phyloP scores from a whole-genome alignment of 2,329 filamentous ascomycete genomes.

The Colletotrichum trifolii region DNA sequence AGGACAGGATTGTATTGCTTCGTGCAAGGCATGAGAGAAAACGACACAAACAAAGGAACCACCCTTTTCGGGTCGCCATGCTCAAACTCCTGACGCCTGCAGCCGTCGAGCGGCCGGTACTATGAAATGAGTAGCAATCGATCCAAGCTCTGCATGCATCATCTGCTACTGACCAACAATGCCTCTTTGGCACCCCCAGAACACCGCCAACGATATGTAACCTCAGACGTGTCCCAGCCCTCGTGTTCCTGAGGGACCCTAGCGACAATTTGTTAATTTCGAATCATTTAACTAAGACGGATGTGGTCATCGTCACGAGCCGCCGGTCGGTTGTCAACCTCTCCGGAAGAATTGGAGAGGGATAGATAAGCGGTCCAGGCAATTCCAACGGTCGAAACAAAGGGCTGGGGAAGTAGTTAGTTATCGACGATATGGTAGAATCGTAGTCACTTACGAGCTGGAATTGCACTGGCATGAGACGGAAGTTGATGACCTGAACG shows the following conservation, averaged over 20 bases:
- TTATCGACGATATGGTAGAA: neutral
- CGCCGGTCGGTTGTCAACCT: constrained; percentile 54
- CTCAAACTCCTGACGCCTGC: constrained; percentile 27
- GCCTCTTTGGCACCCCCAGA: constrained; percentile 7
- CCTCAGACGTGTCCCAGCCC: constrained; percentile 7
- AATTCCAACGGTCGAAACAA: constrained; percentile 95
- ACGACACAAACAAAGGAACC: neutral
- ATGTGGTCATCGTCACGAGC: constrained; percentile 46
- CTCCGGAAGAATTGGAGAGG: constrained; percentile 87
- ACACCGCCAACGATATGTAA: constrained; percentile 6
- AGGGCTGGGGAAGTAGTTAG: constrained; percentile 69
- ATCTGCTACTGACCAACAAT: neutral
- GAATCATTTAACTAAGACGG: constrained; percentile 44
- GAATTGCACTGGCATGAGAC: constrained; percentile 92
- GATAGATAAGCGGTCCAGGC: constrained; percentile 98
- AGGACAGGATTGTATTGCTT: constrained; percentile 8
- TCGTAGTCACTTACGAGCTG: constrained; percentile 85
- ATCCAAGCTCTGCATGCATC: neutral
- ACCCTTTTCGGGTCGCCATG: neutral
- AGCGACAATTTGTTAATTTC: neutral
- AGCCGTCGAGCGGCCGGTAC: constrained; percentile 13
- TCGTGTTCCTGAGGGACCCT: neutral
- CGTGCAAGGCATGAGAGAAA: constrained; percentile 11
- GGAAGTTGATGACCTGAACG: constrained; percentile 97
- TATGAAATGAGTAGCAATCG: neutral